A percentile compares a stretch with the other conserved stretches of the same genome.
phyloP scores from a whole-genome alignment of 23 red algal genomes.

The Gracilaria caudata region DNA sequence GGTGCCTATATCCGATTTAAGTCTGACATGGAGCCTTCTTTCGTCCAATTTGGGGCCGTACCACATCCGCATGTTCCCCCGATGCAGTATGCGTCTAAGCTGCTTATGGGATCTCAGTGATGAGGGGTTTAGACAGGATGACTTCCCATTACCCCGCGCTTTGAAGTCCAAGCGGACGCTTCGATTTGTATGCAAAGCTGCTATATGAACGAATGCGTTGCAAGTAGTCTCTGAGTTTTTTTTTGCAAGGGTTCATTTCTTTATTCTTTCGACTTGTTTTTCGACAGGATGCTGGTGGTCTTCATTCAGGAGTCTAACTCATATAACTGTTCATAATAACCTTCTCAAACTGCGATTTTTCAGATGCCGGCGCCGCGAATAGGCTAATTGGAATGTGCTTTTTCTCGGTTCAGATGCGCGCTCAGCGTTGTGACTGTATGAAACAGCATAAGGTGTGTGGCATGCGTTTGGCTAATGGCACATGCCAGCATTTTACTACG shows the following conservation, averaged over 20 bases:
- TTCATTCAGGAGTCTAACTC: conserved; percentile 34
- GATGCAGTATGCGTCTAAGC: conserved; percentile 88
- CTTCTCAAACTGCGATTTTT: not conserved
- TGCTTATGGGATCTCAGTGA: conserved; percentile 59
- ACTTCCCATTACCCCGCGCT: not conserved
- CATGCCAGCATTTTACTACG: not conserved
- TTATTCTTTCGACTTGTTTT: conserved; percentile 9
- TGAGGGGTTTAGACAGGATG: not conserved
- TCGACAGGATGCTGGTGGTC: conserved; percentile 6
- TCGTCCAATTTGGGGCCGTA: conserved; percentile 84
- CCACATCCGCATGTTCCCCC: conserved; percentile 89
- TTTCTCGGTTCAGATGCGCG: not conserved
- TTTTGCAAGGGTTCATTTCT: not conserved
- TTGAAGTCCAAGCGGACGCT: not conserved
- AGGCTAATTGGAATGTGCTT: not conserved
- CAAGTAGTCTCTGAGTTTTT: not conserved
- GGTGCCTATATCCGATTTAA: conserved; percentile 92
- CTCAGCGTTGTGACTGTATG: not conserved
- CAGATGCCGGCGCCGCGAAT: not conserved
- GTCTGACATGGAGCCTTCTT: conserved; percentile 78
- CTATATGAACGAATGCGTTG: not conserved
- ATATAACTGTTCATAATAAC: conserved; percentile 18
- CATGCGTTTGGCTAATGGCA: not conserved
- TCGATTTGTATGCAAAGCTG: not conserved
- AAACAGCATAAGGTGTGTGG: not conserved